Percentiles rank a stretch among this genome's conserved stretches.
phyloP scores from a whole-genome alignment of 345 rosid species.

The Syzygium aromaticum region DNA sequence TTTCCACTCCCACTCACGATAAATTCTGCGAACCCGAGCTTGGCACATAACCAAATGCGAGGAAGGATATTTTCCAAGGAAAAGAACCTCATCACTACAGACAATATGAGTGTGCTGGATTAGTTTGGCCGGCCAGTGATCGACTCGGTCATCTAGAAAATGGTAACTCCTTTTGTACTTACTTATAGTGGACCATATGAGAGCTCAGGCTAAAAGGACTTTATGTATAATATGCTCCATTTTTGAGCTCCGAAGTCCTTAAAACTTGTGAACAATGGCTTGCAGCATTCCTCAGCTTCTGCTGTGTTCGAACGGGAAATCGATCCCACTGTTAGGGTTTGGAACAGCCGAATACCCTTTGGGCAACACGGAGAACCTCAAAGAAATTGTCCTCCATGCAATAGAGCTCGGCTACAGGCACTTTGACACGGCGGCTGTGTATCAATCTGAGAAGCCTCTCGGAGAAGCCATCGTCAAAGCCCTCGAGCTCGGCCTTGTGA shows the following conservation, averaged over 20 bases:
- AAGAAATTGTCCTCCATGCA: slow-evolving; percentile 1
- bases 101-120: not conserved
- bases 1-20: too few species aligned
- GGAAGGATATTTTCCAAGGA: not conserved
- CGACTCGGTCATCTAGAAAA: not conserved
- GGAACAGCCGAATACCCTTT: slow-evolving; percentile 16
- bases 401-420: slow-evolving; percentile 9
- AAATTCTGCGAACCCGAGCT: too few species aligned
- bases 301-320: not conserved
- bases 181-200: not conserved
- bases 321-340: slow-evolving; percentile 11
- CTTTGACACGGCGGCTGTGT: slow-evolving; percentile 1
- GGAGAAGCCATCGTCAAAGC: slow-evolving; percentile 11
- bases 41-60: too few species aligned
- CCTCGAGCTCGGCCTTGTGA: slow-evolving; percentile 2
- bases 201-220: not conserved
- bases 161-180: not conserved
- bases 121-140: not conserved
- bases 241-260: not conserved
- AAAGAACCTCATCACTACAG: not conserved
- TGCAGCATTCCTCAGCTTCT: not conserved
- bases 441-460: slow-evolving; percentile 1
- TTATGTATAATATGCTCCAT: not conserved
- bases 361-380: not conserved
- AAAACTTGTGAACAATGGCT: not conserved